A percentile compares a stretch with the other conserved stretches of the same genome.
These are phyloP conservation scores for Yamadazyma songkhlaensis DNA, from an alignment of 1,139 yeast genomes.

Conservation along the genomic window DNA sequence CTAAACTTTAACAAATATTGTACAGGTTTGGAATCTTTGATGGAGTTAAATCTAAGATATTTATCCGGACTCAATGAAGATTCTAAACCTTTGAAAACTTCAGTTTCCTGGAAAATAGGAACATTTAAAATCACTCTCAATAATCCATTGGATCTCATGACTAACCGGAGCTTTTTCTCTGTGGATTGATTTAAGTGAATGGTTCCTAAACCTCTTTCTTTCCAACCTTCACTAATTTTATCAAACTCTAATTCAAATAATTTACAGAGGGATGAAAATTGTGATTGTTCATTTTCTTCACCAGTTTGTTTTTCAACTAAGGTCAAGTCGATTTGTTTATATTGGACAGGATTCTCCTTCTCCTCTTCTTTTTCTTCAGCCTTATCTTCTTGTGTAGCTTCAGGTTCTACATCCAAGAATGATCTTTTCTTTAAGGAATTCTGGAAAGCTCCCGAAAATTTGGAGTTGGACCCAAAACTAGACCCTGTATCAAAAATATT, in stretches of 20 bases:
- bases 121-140: constrained; percentile 79
- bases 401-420: constrained; percentile 41
- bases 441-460: constrained; percentile 58
- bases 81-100: constrained; percentile 74
- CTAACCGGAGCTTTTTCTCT: constrained; percentile 46
- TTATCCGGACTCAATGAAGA: constrained; percentile 79
- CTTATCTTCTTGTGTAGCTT: constrained; percentile 6
- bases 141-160: constrained; percentile 90
- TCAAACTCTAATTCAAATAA: constrained; percentile 72
- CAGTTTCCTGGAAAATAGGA: constrained; percentile 56
- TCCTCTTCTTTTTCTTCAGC: constrained; percentile 5
- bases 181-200: constrained; percentile 70
- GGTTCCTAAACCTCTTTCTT: constrained; percentile 89
- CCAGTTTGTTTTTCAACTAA: constrained; percentile 71
- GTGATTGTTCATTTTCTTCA: constrained; percentile 78
- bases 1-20: constrained; percentile 82
- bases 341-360: constrained; percentile 21
- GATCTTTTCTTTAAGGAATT: constrained; percentile 49
- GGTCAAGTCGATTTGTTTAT: constrained; percentile 49
- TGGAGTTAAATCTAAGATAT: constrained; percentile 63
- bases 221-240: constrained; percentile 78
- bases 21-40: constrained; percentile 58
- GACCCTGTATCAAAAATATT: constrained; percentile 33
- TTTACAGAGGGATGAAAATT: constrained; percentile 72
- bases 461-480: constrained; percentile 58